Evolutionary conservation across 805 yeast genomes (phyloP), one percentile per base, ranked within the genome.

Genomic region (Teunomyces atbi): DNA sequence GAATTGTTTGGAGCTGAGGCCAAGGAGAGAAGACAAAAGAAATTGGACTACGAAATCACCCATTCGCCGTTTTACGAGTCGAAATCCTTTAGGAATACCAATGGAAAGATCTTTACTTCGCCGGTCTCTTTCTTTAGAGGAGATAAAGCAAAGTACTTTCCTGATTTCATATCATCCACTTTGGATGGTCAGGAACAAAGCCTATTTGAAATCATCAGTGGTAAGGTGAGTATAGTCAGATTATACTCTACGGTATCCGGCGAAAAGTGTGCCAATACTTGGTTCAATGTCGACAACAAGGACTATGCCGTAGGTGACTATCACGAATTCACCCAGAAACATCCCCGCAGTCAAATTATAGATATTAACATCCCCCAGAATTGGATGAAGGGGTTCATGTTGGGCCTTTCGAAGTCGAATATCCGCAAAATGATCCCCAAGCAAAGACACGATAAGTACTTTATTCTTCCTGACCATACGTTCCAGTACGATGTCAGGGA

Each of bases 61-160:
- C 77, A 72, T 51, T 71, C 76, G 11, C 74, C 74, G 5, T 66
- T 71, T 53, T 71, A 68, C 48, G 77, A 72, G 46, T 61, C 72
- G 29, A 70, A 71, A 48, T 70, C 76, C 2, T 72, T 81, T 59
- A 72, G 84, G 41, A 84, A 84, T 55, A 87, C 92, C 2, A 78
- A 82, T 32, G 99, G 98, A 19, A 89, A 90, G 66, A 74, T 91
- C 51, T 94, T 90, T 69, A 70, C 77, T 13, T 79, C 96, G 0
- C 98, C 98, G 1, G 73, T 78, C n/a, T 79, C 90, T 1, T 84
- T 79, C 55, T 91, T 92, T 78, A 79, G 78, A 49, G 67, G 73
- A 10, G 91, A 86, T 6, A 84, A 78, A 58, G 75, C 97, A 0
- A 67, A 81, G 40, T 94, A 81, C 61, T 89, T 94, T 68, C 96